Evolutionary conservation across 768 basidiomycete species (phyloP), one percentile per base, ranked within the genome.

Genomic region (Boletus tomentosulus): DNA sequence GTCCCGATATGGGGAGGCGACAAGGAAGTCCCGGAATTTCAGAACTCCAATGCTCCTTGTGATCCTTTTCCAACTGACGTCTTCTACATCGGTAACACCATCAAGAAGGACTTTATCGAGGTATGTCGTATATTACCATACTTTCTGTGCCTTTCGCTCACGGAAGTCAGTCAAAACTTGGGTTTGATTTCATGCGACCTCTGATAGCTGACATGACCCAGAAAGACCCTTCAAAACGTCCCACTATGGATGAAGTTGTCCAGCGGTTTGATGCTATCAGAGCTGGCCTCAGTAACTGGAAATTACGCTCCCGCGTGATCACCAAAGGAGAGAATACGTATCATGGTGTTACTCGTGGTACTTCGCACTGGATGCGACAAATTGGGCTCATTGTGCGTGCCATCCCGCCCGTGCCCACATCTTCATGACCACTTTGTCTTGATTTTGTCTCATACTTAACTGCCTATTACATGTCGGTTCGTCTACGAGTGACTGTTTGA

Each of bases 31-130:
- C 76, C 77, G 1, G 75, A 76, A 49, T 70, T 67, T 48, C 57
- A 64, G n/a, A 58, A 59, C 3, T 53, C 42, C 10, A 13, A 46
- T 3, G 27, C 56, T 3, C 66, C 59, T 0, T 65, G 63, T 24
- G 60, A 78, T 53, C 74, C 74, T 1, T 78, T 78, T 49, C 65
- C 71, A 0, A 71, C 70, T 0, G 77, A 78, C 37, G 63, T 79
- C 4, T 78, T 75, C 50, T 71, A 71, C 47, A 52, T 77, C 2
- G 76, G 74, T 1, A 77, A 76, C 51, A 22, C 70, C 27, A 63
- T 75, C 45, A 53, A 61, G n/a, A 46, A 52, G 41, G 56, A 70
- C 41, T 69, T 75, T 52, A 28, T 69, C 1, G 57, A 68, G 48
- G 74, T 75, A 16, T 25, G 22, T 47, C 27, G 12, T 25, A 41